phyloP scores from a whole-genome alignment of 441 rosid genomes.

The Euphorbia schlechtendalii region DNA sequence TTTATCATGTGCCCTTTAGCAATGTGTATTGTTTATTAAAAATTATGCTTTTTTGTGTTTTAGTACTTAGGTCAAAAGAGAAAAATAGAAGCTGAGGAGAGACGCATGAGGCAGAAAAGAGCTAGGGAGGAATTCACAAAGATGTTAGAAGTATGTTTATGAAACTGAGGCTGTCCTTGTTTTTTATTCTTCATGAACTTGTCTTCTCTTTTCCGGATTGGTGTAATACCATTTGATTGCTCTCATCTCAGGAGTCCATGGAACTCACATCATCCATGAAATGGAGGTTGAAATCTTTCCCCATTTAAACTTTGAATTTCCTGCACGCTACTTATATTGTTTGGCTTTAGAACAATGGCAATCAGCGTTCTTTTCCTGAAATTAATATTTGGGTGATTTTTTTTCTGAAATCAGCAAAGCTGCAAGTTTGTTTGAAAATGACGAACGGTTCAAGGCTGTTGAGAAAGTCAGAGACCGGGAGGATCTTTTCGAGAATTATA shows the following conservation, averaged over 20 bases:
- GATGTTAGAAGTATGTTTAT: conserved; percentile 80
- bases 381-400: conserved; percentile 21
- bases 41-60: conserved; percentile 7
- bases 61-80: conserved; percentile 96
- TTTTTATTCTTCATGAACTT: no score
- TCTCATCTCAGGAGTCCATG: conserved; percentile 59
- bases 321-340: no score
- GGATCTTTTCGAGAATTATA: conserved; percentile 82
- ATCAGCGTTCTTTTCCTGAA: not conserved
- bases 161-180: conserved; percentile 11
- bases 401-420: conserved; percentile 66
- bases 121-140: conserved; percentile 84
- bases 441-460: conserved; percentile 93
- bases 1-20: not conserved
- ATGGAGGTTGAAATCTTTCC: conserved; percentile 65
- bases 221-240: conserved; percentile 15
- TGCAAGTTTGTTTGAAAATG: conserved; percentile 73
- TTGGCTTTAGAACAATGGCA: conserved; percentile 9
- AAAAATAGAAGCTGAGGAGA: conserved; percentile 94
- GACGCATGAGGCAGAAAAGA: conserved; percentile 88
- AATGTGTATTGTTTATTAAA: no score
- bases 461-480: conserved; percentile 83
- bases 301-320: conserved; percentile 8
- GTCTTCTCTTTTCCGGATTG: conserved; percentile 17
- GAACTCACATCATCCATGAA: conserved; percentile 81